Evolutionary conservation across 2,329 filamentous ascomycete species (phyloP).

Genomic region (Colletotrichum sp.): DNA sequence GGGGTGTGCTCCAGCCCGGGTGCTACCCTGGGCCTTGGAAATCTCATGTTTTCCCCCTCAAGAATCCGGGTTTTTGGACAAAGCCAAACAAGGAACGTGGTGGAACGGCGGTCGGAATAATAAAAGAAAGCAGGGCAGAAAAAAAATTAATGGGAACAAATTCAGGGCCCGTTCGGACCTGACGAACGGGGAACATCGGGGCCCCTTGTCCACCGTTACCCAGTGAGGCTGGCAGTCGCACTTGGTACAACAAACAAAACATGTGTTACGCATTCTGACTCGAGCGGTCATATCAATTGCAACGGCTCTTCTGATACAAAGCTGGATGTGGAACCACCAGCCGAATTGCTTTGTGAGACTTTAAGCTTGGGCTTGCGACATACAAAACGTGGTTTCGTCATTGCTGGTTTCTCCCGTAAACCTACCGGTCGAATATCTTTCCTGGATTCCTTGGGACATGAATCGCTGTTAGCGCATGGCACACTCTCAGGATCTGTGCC

Average conservation of each 20-base stretch:
- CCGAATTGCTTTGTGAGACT: neutral
- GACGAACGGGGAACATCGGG: neutral
- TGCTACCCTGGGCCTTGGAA: slow-evolving; percentile 15
- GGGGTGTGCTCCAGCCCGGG: neutral
- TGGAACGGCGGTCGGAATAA: neutral
- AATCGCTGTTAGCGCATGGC: neutral
- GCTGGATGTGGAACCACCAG: neutral
- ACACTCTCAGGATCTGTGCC: neutral
- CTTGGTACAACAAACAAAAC: slow-evolving; percentile 9
- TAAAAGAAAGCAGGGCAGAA: slow-evolving; percentile 13
- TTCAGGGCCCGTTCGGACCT: neutral
- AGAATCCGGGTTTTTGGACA: slow-evolving; percentile 12
- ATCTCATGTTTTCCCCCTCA: neutral
- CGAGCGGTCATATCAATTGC: neutral
- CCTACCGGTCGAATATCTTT: slow-evolving; percentile 16
- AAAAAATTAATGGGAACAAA: neutral
- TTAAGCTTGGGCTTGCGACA: neutral
- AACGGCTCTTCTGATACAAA: neutral
- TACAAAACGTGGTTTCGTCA: slow-evolving; percentile 19
- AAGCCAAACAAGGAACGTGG: slow-evolving; percentile 15
- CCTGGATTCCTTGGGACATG: slow-evolving; percentile 8
- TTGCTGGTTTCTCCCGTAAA: slow-evolving; percentile 8
- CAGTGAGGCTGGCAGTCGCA: neutral
- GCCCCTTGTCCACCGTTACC: neutral
- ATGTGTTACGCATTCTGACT: slow-evolving; percentile 16